phyloP scores from a whole-genome alignment of 2,329 filamentous ascomycete genomes.

The Tolypocladium ophioglossoides region DNA sequence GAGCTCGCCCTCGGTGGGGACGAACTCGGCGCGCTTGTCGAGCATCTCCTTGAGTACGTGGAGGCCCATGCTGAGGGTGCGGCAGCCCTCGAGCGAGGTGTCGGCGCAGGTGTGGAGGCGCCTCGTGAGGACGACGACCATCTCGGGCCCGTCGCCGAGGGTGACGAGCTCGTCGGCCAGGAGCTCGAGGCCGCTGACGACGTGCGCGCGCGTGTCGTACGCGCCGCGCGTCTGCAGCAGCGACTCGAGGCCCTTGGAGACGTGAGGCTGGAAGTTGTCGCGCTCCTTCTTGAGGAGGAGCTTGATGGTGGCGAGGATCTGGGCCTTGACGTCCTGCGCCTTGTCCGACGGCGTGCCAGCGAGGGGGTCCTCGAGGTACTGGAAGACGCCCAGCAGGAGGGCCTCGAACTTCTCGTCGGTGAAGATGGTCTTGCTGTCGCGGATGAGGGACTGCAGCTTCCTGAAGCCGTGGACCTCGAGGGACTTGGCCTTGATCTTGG shows the following conservation, averaged over 20 bases:
- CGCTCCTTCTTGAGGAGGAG: slow-evolving; percentile 59
- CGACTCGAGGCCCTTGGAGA: slow-evolving; percentile 56
- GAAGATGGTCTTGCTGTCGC: slow-evolving; percentile 53
- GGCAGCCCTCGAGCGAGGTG: slow-evolving; percentile 31
- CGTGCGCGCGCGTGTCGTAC: slow-evolving; percentile 60
- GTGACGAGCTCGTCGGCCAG: slow-evolving; percentile 61
- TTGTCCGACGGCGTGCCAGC: slow-evolving; percentile 48
- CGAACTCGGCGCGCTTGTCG: slow-evolving; percentile 34
- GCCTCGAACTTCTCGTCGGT: slow-evolving; percentile 58
- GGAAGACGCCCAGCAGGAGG: slow-evolving; percentile 56
- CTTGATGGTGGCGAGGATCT: slow-evolving; percentile 64
- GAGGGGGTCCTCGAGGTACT: slow-evolving; percentile 57
- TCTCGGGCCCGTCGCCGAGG: slow-evolving; percentile 53
- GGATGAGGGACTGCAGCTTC: slow-evolving; percentile 64
- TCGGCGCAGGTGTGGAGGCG: slow-evolving; percentile 34
- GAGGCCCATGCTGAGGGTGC: slow-evolving; percentile 51
- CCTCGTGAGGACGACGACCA: slow-evolving; percentile 41
- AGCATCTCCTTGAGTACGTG: slow-evolving; percentile 52
- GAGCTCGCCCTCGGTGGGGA: slow-evolving; percentile 42
- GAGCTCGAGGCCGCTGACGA: slow-evolving; percentile 63
- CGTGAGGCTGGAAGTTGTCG: slow-evolving; percentile 55
- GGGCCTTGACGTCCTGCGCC: slow-evolving; percentile 60
- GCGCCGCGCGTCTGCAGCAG: slow-evolving; percentile 53
- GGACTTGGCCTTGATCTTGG: slow-evolving; percentile 57
- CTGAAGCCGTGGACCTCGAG: slow-evolving; percentile 77